Evolutionary conservation across 495 filamentous ascomycete species (phyloP), one percentile per base, ranked within the genome.

Genomic region (Penicillium silybi): DNA sequence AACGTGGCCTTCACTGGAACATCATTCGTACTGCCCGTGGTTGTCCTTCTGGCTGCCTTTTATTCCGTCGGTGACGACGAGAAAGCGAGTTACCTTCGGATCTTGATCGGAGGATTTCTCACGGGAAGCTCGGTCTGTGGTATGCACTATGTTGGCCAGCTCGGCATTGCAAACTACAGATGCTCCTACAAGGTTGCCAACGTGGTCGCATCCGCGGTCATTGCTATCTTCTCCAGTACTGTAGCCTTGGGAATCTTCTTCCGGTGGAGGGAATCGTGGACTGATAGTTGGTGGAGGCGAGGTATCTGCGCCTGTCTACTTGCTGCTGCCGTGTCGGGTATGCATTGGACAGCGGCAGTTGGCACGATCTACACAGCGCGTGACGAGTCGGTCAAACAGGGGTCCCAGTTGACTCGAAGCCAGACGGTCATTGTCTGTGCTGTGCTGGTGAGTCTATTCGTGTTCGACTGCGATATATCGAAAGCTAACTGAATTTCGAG

Each of bases 141-240:
- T 4, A 96, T 96, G 92, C 89, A 96, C 63, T 96, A 95, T 57
- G 71, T 95, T 40, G 89, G 89, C 22, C 88, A 95, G 60, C 77
- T 85, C 11, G 88, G 90, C 29, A 91, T 93, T 56, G 71, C 74
- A 13, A 93, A 95, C 64, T 96, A 96, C 61, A 56, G 58, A 6
- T 81, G 84, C 57, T 54, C 61, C 10, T 91, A 92, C 53, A 27
- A 56, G 7, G 55, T 67, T 10, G 66, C 63, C 5, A 80, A 82
- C 59, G 77, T 96, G n/a, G 66, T 83, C 7, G 89, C 83, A 2
- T 81, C 92, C 5, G 78, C 79, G 17, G 54, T 87, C 32, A 88
- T 95, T 53, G 89, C 90, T 15, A 73, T 87, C 3, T 73, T 80
- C 35, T 87, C 86, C 2, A 88, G 82, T 43, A 83, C 78, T 7